phyloP scores from a whole-genome alignment of 176 grass and related monocot species.

The Ensete glaucum region DNA sequence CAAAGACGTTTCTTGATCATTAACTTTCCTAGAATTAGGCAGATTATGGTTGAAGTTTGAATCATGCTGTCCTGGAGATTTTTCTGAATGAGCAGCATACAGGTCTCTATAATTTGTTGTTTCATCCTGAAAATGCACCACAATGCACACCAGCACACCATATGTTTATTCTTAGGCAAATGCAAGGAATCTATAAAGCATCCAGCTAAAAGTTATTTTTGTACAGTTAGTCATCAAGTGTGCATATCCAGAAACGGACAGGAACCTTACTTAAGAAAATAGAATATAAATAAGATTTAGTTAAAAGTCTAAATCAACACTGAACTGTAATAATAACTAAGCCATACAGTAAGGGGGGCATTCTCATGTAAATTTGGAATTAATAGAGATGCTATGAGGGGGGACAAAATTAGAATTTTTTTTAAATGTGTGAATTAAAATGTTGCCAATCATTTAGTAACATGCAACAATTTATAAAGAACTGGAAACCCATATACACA shows the following conservation, averaged over 20 bases:
- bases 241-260: neutral
- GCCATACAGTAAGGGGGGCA: no score
- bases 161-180: constrained; percentile 6
- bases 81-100: constrained; percentile 10
- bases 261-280: neutral
- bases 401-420: no score
- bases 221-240: neutral
- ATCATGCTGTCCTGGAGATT: constrained; percentile 31
- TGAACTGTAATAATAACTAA: no score
- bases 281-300: neutral
- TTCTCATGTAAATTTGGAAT: neutral
- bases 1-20: constrained; percentile 36
- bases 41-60: constrained; percentile 26
- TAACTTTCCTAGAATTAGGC: neutral
- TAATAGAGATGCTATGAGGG: neutral
- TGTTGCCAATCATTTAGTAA: no score
- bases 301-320: neutral
- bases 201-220: neutral
- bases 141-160: neutral
- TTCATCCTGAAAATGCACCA: constrained; percentile 36
- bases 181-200: neutral
- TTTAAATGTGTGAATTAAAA: no score
- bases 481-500: no score
- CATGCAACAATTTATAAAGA: no score
- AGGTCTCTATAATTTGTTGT: constrained; percentile 4